Base-by-base conservation (phyloP, 495 filamentous ascomycete species). In the Baudoinia panamericana region DNA sequence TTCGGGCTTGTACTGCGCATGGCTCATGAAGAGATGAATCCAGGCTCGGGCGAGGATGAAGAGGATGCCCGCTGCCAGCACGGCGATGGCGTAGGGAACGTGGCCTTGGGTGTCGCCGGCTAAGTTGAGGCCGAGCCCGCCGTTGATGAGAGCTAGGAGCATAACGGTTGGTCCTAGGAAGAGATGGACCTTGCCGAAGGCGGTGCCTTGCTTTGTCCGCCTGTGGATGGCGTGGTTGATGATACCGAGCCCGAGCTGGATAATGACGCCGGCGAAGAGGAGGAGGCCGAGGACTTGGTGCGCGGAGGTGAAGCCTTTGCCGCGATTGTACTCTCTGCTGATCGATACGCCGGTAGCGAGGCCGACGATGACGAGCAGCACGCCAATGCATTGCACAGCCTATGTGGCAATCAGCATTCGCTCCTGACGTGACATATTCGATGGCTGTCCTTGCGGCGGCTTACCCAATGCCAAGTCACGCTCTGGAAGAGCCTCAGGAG, bases 221-320 rank as follows among this genome's bases (percentile, higher is more conserved):
- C 59, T 63, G 57, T 62, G 72, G 34, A 64, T 50, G 19, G 58
- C 56, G 41, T 72, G 67, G 44, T 73, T 63, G 22, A 59, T 42
- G 44, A 67, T 57, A 9, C 60, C 62, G 36, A 75, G 59, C 8
- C 52, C 45, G 36, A 68, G 63, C 53, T 75, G 67, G 24, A 57
- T 50, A 33, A 75, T 45, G 44, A 72, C 56, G 13, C 62, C 46
- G 16, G 64, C 40, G 31, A 75, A 50, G 36, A 72, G 58, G 8
- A 72, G 30, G 19, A 75, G 50, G 37, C 76, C 76, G 34, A 79
- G 44, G 35, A 76, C 56, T 48, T 80, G 76, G 50, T 80, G 76
- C 1, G 62, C 56, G 8, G 65, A 67, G 37, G 61, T 62, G 57
- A 66, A 67, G 17, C 61, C 54, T 34, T 66, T 67, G 23, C 68